Evolutionary conservation across 2,329 filamentous ascomycete species (phyloP), one percentile per base, ranked within the genome.

Genomic region (Monilinia fructigena): DNA sequence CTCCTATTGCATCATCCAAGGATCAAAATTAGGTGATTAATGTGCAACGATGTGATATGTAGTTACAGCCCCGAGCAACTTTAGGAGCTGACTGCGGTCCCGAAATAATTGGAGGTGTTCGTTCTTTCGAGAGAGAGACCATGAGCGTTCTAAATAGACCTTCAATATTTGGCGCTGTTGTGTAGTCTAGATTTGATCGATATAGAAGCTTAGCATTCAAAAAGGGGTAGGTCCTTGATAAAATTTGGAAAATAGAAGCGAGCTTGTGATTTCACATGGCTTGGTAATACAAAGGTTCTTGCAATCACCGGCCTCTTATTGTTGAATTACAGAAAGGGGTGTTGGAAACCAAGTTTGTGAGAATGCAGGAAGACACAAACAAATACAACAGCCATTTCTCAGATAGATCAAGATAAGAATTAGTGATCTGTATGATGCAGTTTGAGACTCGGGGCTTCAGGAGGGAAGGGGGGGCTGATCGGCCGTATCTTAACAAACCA

Each of bases 401-500:
- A 48, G 20, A 16, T 48, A 14, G 11, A 14, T 35, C 26, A 16
- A 45, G n/a, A 48, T 12, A 40, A 47, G n/a, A 18, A 60, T 14
- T 18, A 18, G 28, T 60, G 45, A 35, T 35, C 14, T 26, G 42
- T 50, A 23, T 42, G 55, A 56, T 45, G 38, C 23, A 23, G 4
- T 60, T 38, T 47, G 3, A 38, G 7, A 18, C 12, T 60, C 42
- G 12, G 42, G 3, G 6, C 20, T 35, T 28, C 12, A 42, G 20
- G 35, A 23, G 1, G 23, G n/a, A 48, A 14, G 8, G 23, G 8
- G 10, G n/a, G 42, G 35, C 35, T 45, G 31, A 35, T 35, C 31
- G 48, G 56, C 56, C 23, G 20, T 60, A 50, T 60, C 28, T 48
- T 14, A 48, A 3, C 28, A 60, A 50, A 42, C 42, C 28, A 60